Evolutionary conservation across 352 stramenopile species (phyloP).

Genomic region (Phytophthora aleatoria): DNA sequence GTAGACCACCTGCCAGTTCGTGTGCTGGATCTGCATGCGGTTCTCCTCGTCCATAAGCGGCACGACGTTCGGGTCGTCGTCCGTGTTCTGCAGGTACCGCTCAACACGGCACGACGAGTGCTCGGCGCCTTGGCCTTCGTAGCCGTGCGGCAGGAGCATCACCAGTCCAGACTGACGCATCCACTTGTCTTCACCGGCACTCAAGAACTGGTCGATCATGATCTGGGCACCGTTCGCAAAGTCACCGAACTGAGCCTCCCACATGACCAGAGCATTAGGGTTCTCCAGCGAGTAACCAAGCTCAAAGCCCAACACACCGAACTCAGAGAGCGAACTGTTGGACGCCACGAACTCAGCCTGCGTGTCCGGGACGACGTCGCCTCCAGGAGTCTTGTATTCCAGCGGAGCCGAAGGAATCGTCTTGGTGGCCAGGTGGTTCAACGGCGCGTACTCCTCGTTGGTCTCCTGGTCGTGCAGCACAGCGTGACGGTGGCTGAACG

Average conservation of each 20-base stretch:
- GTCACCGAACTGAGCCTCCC: conserved; percentile 97
- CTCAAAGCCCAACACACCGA: conserved; percentile 96
- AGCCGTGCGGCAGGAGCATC: conserved; percentile 95
- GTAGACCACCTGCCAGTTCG: conserved; percentile 98
- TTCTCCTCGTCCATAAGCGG: conserved; percentile 92
- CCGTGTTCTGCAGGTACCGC: conserved; percentile 93
- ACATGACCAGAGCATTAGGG: conserved; percentile 94
- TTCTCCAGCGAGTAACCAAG: conserved; percentile 95
- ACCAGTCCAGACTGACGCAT: conserved; percentile 94
- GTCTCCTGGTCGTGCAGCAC: conserved; percentile 96
- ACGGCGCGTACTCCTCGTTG: conserved; percentile 92
- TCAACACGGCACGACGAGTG: conserved; percentile 96
- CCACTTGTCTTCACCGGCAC: conserved; percentile 97
- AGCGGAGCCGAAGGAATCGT: conserved; percentile 70
- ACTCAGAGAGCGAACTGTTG: conserved; percentile 97
- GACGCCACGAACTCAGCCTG: conserved; percentile 92
- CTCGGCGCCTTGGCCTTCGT: conserved; percentile 96
- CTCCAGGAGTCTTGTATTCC: conserved; percentile 33
- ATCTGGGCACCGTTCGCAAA: conserved; percentile 97
- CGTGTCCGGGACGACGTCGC: conserved; percentile 52
- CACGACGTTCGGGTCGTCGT: conserved; percentile 95
- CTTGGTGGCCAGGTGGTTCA: conserved; percentile 91
- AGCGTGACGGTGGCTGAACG: conserved; percentile 92
- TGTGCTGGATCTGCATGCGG: conserved; percentile 96
- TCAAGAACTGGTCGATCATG: conserved; percentile 98